These are phyloP conservation scores for Saturnispora hagleri DNA, from an alignment of 805 yeast species.

Conservation along the genomic window DNA sequence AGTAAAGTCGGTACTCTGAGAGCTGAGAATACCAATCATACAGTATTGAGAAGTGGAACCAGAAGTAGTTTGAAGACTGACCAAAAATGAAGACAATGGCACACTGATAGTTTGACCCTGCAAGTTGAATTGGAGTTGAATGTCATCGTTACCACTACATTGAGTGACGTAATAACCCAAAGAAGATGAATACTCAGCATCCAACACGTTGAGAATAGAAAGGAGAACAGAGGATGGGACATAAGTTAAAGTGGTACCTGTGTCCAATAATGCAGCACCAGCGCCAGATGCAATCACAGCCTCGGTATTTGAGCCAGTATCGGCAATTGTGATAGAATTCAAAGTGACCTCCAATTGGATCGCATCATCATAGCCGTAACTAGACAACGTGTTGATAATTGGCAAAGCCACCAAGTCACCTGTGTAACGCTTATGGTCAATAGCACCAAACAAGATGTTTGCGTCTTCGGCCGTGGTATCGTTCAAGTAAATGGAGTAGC, in stretches of 20 bases:
- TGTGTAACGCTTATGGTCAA: conserved; percentile 51
- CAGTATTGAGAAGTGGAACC: conserved; percentile 29
- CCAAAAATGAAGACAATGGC: conserved; percentile 31
- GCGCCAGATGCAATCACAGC: conserved; percentile 20
- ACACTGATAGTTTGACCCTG: conserved; percentile 46
- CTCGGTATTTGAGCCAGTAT: conserved; percentile 12
- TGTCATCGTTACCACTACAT: conserved; percentile 29
- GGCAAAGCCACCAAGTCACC: conserved; percentile 47
- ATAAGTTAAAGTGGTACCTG: conserved; percentile 47
- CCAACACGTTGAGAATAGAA: conserved; percentile 22
- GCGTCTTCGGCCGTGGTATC: conserved; percentile 35
- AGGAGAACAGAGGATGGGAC: conserved; percentile 30
- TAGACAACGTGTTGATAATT: conserved; percentile 33
- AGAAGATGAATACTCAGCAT: conserved; percentile 34
- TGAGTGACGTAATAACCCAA: conserved; percentile 38
- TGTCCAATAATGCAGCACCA: conserved; percentile 40
- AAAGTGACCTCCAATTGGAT: conserved; percentile 42
- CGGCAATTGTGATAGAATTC: conserved; percentile 25
- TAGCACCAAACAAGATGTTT: conserved; percentile 60
- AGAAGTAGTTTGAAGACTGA: conserved; percentile 15
- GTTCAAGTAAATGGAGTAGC: conserved; percentile 57
- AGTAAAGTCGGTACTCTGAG: conserved; percentile 28
- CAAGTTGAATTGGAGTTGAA: conserved; percentile 38
- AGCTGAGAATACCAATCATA: conserved; percentile 33
- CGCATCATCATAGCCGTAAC: conserved; percentile 30